A percentile compares a stretch with the other conserved stretches of the same genome.
Evolutionary conservation across 257 asterid species (phyloP).

Genomic region (Jacaranda copaia): DNA sequence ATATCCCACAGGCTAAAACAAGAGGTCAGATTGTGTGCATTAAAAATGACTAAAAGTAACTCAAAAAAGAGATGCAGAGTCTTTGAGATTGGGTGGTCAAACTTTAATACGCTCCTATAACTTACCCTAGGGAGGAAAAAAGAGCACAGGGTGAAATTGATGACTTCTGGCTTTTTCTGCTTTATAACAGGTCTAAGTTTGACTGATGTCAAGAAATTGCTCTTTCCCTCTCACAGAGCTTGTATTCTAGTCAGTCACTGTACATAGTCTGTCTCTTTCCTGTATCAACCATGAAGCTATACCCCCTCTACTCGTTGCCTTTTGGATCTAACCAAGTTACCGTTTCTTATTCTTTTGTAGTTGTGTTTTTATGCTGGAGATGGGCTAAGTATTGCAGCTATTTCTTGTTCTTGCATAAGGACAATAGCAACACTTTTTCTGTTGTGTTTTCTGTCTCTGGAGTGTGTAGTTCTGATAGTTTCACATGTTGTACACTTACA

Average conservation of each 20-base stretch:
- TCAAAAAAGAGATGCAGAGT: too few species aligned
- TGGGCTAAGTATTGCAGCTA: not conserved
- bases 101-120: not conserved
- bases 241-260: not conserved
- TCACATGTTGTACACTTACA: not conserved
- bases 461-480: slow-evolving; percentile 24
- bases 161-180: not conserved
- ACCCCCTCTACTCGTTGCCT: too few species aligned
- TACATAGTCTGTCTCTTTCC: not conserved
- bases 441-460: not conserved
- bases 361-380: slow-evolving; percentile 21
- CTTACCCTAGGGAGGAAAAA: not conserved
- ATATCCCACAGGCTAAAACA: not conserved
- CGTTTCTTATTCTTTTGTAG: not conserved
- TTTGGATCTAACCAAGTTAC: too few species aligned
- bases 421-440: not conserved
- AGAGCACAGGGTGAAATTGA: not conserved
- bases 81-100: not conserved
- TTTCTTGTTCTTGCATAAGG: not conserved
- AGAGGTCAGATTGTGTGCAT: not conserved
- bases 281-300: too few species aligned
- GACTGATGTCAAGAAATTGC: not conserved
- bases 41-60: not conserved
- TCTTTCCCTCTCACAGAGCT: not conserved
- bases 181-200: slow-evolving; percentile 1